Conservation (phyloP, 2,329 filamentous ascomycete genomes). For the Talaromyces marneffei region DNA sequence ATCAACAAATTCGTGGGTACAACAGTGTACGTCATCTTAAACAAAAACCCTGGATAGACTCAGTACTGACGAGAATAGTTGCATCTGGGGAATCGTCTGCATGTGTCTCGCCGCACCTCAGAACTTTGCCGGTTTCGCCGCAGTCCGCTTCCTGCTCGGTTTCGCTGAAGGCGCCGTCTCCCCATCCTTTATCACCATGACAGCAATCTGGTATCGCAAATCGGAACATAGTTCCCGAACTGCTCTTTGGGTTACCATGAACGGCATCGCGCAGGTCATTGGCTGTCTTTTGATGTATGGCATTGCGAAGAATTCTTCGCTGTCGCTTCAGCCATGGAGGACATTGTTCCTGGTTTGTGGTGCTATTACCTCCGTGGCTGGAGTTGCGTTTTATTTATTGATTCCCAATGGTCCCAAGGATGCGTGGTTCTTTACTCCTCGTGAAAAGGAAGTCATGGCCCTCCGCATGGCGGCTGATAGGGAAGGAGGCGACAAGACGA, state of each 20-base stretch:
- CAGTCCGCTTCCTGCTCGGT: slow-evolving; percentile 41
- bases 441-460: slow-evolving; percentile 41
- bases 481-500: slow-evolving; percentile 40
- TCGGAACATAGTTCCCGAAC: slow-evolving; percentile 32
- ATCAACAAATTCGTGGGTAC: slow-evolving; percentile 48
- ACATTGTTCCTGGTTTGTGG: slow-evolving; percentile 48
- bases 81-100: slow-evolving; percentile 42
- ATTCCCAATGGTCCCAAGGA: slow-evolving; percentile 45
- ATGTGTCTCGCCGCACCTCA: slow-evolving; percentile 42
- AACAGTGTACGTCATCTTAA: slow-evolving; percentile 35
- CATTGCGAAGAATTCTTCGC: slow-evolving; percentile 40
- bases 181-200: slow-evolving; percentile 45
- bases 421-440: slow-evolving; percentile 46
- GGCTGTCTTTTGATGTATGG: slow-evolving; percentile 48
- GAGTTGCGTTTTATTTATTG: slow-evolving; percentile 42
- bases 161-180: slow-evolving; percentile 43
- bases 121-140: slow-evolving; percentile 36
- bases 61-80: slow-evolving; percentile 18
- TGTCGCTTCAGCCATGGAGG: slow-evolving; percentile 41
- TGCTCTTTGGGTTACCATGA: slow-evolving; percentile 42
- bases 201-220: slow-evolving; percentile 39
- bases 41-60: neutral
- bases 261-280: slow-evolving; percentile 43
- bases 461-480: slow-evolving; percentile 33
- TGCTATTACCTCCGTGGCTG: slow-evolving; percentile 40